These are phyloP conservation scores for Lepidopterella palustris DNA, from an alignment of 495 filamentous ascomycete genomes.

Conservation along the genomic window DNA sequence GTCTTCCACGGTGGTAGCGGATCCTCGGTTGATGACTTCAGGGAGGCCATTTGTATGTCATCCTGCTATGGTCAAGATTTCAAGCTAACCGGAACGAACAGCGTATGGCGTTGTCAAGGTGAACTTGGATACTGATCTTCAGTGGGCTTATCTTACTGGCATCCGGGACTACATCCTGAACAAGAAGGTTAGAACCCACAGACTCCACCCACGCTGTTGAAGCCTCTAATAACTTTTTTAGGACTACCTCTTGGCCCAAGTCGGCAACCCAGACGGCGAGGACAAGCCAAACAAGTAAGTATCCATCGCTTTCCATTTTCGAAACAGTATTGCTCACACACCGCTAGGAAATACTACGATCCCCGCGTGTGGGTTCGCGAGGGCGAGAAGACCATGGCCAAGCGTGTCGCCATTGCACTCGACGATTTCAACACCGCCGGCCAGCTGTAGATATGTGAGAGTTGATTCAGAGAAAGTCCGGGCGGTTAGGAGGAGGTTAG, in stretches of 20 bases:
- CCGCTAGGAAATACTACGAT: slow-evolving; percentile 72
- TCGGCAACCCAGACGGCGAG: slow-evolving; percentile 91
- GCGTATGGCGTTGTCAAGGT: slow-evolving; percentile 94
- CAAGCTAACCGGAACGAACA: not conserved
- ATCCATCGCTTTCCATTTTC: slow-evolving; percentile 9
- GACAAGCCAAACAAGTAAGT: slow-evolving; percentile 91
- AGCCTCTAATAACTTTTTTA: not conserved
- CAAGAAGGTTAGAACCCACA: slow-evolving; percentile 52
- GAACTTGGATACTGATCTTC: slow-evolving; percentile 85
- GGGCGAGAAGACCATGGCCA: slow-evolving; percentile 94
- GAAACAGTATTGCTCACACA: not conserved
- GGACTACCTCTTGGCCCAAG: slow-evolving; percentile 77
- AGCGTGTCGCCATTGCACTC: slow-evolving; percentile 71
- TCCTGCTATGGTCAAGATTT: not conserved
- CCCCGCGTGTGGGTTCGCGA: slow-evolving; percentile 79
- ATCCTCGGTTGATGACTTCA: slow-evolving; percentile 80
- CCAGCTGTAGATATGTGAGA: slow-evolving; percentile 71
- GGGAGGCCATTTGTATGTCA: slow-evolving; percentile 59
- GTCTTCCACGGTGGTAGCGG: slow-evolving; percentile 99
- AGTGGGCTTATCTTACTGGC: slow-evolving; percentile 80
- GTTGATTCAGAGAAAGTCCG: too few relatives aligned
- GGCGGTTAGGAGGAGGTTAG: too few relatives aligned
- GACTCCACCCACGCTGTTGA: not conserved
- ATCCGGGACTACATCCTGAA: slow-evolving; percentile 83
- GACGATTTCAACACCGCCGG: slow-evolving; percentile 86